Evolutionary conservation across 345 rosid genomes (phyloP).

Genomic region (Acer negundo): DNA sequence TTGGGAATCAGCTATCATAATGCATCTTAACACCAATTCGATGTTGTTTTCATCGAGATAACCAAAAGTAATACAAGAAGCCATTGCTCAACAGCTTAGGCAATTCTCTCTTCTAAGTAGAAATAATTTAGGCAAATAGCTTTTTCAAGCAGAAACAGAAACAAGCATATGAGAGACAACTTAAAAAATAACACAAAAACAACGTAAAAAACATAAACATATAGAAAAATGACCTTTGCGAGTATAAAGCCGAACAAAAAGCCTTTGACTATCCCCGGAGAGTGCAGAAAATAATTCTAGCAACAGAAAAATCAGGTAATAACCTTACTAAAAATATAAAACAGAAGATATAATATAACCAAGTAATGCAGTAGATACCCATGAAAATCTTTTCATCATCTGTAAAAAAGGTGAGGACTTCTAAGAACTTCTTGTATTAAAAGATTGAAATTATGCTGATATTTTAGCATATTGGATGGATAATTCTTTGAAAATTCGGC

Average conservation of each 20-base stretch:
- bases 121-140: not conserved
- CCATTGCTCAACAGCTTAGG: not conserved
- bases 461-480: constrained; percentile 51
- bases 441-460: constrained; percentile 72
- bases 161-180: not conserved
- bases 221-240: constrained; percentile 65
- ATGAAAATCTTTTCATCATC: constrained; percentile 63
- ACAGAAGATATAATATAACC: constrained; percentile 7
- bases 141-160: not conserved
- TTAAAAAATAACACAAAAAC: not conserved
- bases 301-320: constrained; percentile 25
- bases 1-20: constrained; percentile 59
- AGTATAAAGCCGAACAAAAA: constrained; percentile 81
- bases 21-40: constrained; percentile 58
- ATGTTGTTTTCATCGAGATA: constrained; percentile 58
- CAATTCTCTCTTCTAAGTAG: not conserved
- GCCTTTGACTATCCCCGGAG: constrained; percentile 76
- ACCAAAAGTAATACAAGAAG: not conserved
- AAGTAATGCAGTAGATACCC: constrained; percentile 44
- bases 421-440: constrained; percentile 66
- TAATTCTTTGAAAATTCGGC: constrained; percentile 47
- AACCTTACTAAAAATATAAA: not conserved
- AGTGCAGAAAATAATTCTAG: constrained; percentile 72
- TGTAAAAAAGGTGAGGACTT: constrained; percentile 60
- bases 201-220: not conserved